phyloP scores from a whole-genome alignment of 2,329 filamentous ascomycete genomes.

The Ophiostoma angusticollis region DNA sequence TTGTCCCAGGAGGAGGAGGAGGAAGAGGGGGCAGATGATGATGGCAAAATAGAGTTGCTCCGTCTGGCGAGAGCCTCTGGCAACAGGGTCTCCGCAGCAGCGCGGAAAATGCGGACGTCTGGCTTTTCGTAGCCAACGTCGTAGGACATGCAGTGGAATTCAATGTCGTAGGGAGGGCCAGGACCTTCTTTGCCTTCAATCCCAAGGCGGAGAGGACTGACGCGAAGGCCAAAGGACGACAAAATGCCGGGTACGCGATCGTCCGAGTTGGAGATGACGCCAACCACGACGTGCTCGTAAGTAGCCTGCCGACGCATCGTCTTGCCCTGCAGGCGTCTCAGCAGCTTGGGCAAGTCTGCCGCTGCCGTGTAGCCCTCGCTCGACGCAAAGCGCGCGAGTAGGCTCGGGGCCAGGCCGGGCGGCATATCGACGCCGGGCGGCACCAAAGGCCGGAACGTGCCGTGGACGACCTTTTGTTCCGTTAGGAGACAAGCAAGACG shows the following conservation, averaged over 20 bases:
- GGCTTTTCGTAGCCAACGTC: conserved; percentile 51
- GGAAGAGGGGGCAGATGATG: no score
- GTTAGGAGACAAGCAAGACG: no score
- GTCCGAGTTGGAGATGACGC: conserved; percentile 52
- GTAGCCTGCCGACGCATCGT: no score
- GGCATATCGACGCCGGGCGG: conserved; percentile 25
- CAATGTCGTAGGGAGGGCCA: conserved; percentile 23
- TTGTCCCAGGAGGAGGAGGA: conserved; percentile 11
- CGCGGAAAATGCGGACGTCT: conserved; percentile 38
- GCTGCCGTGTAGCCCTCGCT: conserved; percentile 38
- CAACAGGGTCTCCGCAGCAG: conserved; percentile 36
- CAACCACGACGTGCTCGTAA: conserved; percentile 28
- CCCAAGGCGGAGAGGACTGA: conserved; percentile 26
- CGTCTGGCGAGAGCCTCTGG: background rate
- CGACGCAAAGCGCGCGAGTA: conserved; percentile 41
- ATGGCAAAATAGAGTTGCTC: no score
- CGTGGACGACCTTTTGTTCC: conserved; percentile 41
- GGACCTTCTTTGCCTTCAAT: background rate
- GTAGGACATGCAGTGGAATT: conserved; percentile 50
- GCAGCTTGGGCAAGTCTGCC: conserved; percentile 30
- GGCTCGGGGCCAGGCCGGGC: conserved; percentile 29
- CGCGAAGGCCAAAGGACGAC: conserved; percentile 36
- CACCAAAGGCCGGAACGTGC: conserved; percentile 35
- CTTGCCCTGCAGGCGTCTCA: conserved; percentile 16
- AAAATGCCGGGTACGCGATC: conserved; percentile 43